Conservation (phyloP, 1,284 basidiomycete genomes). For the Cutaneotrichosporon spelunceum region DNA sequence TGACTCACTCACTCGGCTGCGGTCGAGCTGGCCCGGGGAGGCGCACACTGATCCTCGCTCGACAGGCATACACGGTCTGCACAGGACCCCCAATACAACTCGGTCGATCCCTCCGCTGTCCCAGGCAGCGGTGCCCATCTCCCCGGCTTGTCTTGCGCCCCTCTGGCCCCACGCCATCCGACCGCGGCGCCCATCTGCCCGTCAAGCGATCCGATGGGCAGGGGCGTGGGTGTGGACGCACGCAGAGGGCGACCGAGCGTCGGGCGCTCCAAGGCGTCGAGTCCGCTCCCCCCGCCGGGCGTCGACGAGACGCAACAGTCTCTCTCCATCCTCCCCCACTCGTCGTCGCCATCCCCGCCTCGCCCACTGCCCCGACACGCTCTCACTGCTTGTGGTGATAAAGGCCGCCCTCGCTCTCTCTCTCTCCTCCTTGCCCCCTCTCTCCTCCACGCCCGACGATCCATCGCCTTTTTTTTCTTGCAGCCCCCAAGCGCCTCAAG, state of each 20-base stretch:
- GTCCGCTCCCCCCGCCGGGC: not conserved
- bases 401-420: not conserved
- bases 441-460: not conserved
- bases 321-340: not conserved
- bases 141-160: constrained; percentile 8
- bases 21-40: not conserved
- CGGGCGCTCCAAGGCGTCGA: not conserved
- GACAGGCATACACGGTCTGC: not conserved
- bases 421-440: not conserved
- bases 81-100: not conserved
- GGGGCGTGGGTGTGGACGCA: not conserved
- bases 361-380: not conserved
- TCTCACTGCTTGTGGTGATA: not conserved
- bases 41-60: not conserved
- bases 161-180: not conserved
- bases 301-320: not conserved
- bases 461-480: not conserved
- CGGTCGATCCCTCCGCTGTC: not conserved
- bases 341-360: not conserved
- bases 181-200: not conserved
- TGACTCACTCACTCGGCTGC: not conserved
- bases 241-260: not conserved
- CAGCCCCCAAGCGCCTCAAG: not conserved
- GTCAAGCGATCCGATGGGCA: constrained; percentile 1
- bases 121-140: constrained; percentile 6